Conservation (phyloP, 1,139 yeast genomes). For the Sugiyamaella sp. region DNA sequence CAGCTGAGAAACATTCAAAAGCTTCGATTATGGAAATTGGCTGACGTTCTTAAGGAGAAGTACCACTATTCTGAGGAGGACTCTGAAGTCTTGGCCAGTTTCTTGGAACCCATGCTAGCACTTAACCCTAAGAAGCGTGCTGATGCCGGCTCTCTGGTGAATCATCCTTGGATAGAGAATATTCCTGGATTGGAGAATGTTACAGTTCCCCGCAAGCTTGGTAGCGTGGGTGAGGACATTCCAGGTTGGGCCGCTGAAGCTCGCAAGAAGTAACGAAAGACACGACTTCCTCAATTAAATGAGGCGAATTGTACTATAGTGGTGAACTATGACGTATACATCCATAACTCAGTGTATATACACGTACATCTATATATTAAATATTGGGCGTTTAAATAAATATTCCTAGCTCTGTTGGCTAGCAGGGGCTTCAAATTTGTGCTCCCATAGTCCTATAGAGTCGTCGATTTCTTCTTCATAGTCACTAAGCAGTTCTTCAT, state of each 20-base stretch:
- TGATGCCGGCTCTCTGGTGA: constrained; percentile 80
- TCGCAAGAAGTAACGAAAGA: constrained; percentile 23
- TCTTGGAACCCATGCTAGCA: constrained; percentile 71
- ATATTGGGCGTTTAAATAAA: background rate
- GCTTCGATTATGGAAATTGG: constrained; percentile 69
- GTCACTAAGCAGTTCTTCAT: constrained; percentile 37
- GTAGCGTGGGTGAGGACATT: constrained; percentile 70
- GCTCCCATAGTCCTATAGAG: constrained; percentile 18
- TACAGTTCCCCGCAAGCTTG: constrained; percentile 54
- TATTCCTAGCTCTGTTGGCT: background rate
- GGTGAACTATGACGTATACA: background rate
- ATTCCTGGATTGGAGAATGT: constrained; percentile 62
- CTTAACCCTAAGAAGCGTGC: constrained; percentile 71
- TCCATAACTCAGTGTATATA: background rate
- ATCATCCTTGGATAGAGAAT: constrained; percentile 75
- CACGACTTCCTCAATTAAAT: too few species aligned
- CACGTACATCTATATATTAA: constrained; percentile 7
- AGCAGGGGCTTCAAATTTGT: constrained; percentile 7
- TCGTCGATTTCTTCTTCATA: constrained; percentile 34
- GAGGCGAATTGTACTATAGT: constrained; percentile 16
- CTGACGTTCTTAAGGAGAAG: constrained; percentile 69
- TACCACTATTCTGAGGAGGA: constrained; percentile 62
- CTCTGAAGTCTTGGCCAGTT: constrained; percentile 60
- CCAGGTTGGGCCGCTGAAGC: constrained; percentile 67
- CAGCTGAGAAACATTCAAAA: constrained; percentile 60